phyloP scores from a whole-genome alignment of 805 yeast species.

The Barnettozyma botsteinii region DNA sequence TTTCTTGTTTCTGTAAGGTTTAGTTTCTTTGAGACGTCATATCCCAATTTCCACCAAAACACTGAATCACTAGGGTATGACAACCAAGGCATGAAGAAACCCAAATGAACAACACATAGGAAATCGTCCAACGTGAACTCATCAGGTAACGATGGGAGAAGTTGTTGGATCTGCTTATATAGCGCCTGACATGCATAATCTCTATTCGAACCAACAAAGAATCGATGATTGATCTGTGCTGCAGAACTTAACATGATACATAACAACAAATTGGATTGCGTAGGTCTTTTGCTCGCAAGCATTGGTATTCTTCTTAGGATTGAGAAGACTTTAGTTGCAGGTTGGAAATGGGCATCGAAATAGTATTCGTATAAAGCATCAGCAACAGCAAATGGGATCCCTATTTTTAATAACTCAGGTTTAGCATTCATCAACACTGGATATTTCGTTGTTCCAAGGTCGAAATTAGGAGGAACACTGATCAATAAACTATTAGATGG shows the following conservation, averaged over 20 bases:
- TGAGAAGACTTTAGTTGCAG: constrained; percentile 21
- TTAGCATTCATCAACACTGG: constrained; percentile 10
- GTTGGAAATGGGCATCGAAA: constrained; percentile 15
- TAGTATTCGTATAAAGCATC: constrained; percentile 21
- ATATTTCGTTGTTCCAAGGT: constrained; percentile 12
- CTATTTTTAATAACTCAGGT: constrained; percentile 12
- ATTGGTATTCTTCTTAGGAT: constrained; percentile 18
- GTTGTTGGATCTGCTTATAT: constrained; percentile 17
- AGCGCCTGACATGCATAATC: constrained; percentile 15
- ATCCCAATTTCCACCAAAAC: constrained; percentile 22
- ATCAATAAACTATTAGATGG: constrained; percentile 4
- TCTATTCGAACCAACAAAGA: constrained; percentile 20
- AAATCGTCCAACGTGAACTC: constrained; percentile 19
- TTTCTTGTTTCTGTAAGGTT: constrained; percentile 8
- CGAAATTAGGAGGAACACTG: constrained; percentile 6
- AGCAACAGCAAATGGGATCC: constrained; percentile 18
- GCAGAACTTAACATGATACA: constrained; percentile 17
- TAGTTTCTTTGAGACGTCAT: constrained; percentile 9
- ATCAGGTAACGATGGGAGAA: constrained; percentile 8
- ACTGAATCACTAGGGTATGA: constrained; percentile 21
- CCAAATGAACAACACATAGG: constrained; percentile 17
- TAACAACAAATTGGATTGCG: constrained; percentile 16
- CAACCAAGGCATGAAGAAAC: constrained; percentile 24
- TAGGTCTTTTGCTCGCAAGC: constrained; percentile 13
- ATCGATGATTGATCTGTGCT: constrained; percentile 20